Conservation (phyloP, 2,329 filamentous ascomycete genomes). For the Fusarium solani-melongenae region DNA sequence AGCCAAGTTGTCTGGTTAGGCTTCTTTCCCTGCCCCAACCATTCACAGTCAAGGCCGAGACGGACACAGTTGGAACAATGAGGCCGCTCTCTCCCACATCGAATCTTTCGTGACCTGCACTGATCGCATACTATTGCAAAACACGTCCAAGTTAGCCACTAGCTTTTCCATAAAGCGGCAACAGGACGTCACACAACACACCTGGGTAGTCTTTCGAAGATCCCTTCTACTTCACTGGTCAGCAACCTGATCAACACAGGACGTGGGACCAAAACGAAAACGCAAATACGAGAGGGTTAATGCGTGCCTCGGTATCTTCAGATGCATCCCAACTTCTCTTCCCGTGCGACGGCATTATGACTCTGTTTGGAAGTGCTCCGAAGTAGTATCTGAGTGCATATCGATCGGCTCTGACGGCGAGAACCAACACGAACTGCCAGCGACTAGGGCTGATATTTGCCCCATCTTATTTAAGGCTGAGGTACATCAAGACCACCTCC, state of each 20-base stretch:
- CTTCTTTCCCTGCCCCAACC: constrained; percentile 15
- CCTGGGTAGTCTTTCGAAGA: constrained; percentile 16
- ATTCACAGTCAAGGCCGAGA: constrained; percentile 15
- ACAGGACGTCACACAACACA: neutral
- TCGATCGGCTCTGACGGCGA: neutral
- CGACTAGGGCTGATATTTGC: neutral
- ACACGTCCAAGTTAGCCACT: neutral
- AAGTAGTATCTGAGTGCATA: neutral
- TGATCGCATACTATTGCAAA: constrained; percentile 8
- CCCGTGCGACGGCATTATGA: constrained; percentile 13
- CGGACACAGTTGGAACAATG: constrained; percentile 17
- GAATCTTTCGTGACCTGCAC: constrained; percentile 16
- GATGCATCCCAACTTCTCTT: constrained; percentile 22
- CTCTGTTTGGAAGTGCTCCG: neutral
- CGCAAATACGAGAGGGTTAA: neutral
- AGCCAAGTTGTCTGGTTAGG: constrained; percentile 11
- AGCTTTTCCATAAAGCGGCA: neutral
- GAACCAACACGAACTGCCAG: neutral
- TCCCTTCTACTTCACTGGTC: neutral
- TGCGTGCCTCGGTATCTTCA: constrained; percentile 9
- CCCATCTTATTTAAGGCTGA: constrained; percentile 17
- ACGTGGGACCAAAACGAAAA: neutral
- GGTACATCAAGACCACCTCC: neutral
- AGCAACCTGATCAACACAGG: neutral
- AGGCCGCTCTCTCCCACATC: constrained; percentile 17